Conservation (phyloP, 2,329 filamentous ascomycete species). For the Hypomyces perniciosus region DNA sequence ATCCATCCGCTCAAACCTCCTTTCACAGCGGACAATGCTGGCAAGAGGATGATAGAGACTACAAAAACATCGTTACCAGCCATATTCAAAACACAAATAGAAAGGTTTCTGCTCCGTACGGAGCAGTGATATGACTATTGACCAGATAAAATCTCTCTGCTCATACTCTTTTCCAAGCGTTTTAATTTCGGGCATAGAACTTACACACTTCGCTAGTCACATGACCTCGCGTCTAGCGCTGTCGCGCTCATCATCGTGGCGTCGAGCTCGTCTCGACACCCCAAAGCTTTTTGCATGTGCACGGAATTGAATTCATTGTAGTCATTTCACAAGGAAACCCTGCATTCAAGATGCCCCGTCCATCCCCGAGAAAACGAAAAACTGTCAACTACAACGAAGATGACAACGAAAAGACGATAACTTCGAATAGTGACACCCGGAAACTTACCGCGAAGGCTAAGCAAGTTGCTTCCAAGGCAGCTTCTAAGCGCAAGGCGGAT, state of each 20-base stretch:
- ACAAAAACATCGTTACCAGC: too few relatives aligned
- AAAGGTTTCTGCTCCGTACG: too few relatives aligned
- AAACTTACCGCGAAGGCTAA: slow-evolving; percentile 16
- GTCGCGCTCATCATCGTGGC: not conserved
- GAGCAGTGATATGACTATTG: too few relatives aligned
- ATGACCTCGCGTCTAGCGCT: slow-evolving; percentile 15
- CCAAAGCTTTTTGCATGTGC: not conserved
- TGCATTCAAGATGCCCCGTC: slow-evolving; percentile 26
- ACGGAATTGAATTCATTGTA: not conserved
- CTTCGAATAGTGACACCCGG: slow-evolving; percentile 7
- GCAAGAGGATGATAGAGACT: too few relatives aligned
- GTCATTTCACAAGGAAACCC: not conserved
- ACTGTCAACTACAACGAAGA: slow-evolving; percentile 28
- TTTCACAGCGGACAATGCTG: too few relatives aligned
- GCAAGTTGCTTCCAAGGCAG: slow-evolving; percentile 15
- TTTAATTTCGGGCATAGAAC: not conserved
- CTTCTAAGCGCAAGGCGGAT: slow-evolving; percentile 19
- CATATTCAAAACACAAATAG: too few relatives aligned
- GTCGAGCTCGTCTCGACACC: not conserved
- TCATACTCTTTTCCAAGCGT: too few relatives aligned
- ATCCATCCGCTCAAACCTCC: too few relatives aligned
- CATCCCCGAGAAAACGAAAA: slow-evolving; percentile 28
- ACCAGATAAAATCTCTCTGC: too few relatives aligned
- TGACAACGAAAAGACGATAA: slow-evolving; percentile 15
- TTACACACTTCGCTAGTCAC: slow-evolving; percentile 6